phyloP scores from a whole-genome alignment of 139 green algal species.

The Chlamydomonas eustigma region DNA sequence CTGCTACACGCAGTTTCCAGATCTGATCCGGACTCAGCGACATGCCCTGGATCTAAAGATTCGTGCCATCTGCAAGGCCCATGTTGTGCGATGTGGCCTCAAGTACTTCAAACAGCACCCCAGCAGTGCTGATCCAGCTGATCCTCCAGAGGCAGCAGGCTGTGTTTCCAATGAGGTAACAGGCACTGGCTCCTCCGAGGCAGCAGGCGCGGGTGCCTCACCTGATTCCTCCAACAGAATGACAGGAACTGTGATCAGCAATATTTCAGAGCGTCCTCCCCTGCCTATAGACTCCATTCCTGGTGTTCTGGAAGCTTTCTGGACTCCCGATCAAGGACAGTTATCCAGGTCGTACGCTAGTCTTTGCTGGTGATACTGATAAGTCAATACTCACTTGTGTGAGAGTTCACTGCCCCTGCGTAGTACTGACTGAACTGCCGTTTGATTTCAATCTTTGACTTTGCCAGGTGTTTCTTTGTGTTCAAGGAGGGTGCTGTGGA shows the following conservation, averaged over 20 bases:
- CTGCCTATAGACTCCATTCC: slow-evolving; percentile 63
- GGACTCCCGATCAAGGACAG: slow-evolving; percentile 31
- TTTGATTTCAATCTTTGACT: background rate
- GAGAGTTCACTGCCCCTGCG: background rate
- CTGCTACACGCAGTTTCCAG: slow-evolving; percentile 57
- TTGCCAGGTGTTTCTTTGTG: slow-evolving; percentile 25
- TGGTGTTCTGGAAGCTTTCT: slow-evolving; percentile 81
- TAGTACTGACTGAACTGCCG: background rate
- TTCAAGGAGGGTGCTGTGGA: slow-evolving; percentile 25
- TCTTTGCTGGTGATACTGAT: no score
- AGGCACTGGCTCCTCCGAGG: background rate
- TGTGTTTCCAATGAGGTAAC: no score
- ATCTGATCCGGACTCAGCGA: slow-evolving; percentile 32
- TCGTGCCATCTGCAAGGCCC: slow-evolving; percentile 61
- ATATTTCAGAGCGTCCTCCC: slow-evolving; percentile 10
- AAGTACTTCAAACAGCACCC: slow-evolving; percentile 18
- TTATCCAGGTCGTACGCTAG: slow-evolving; percentile 10
- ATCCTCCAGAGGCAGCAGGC: slow-evolving; percentile 3
- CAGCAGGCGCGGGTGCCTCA: background rate
- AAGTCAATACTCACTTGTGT: no score
- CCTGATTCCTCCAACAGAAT: background rate
- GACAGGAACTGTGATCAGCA: background rate
- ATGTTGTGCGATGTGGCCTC: slow-evolving; percentile 72
- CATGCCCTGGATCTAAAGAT: slow-evolving; percentile 57
- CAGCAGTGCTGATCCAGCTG: slow-evolving; percentile 15